Evolutionary conservation across 2,329 filamentous ascomycete genomes (phyloP).

Genomic region (Colletotrichum filicis): DNA sequence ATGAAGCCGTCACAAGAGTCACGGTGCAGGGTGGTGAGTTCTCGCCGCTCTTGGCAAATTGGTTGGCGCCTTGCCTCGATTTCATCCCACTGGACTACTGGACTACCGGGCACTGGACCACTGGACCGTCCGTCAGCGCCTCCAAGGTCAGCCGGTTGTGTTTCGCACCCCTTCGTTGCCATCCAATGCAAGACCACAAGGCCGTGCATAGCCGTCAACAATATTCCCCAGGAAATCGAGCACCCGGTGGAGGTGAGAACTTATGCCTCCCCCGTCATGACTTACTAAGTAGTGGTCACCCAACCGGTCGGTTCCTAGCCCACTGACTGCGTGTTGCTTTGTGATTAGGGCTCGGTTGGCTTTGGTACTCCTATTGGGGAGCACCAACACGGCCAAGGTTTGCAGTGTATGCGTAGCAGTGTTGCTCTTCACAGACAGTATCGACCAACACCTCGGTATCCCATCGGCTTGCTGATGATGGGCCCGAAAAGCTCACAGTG

Average conservation of each 20-base stretch:
- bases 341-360: neutral
- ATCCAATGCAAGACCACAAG: neutral
- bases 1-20: conserved; percentile 14
- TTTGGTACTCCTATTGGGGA: neutral
- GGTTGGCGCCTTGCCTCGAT: conserved; percentile 8
- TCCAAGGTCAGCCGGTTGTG: neutral
- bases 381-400: neutral
- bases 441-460: neutral
- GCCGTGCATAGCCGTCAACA: neutral
- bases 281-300: neutral
- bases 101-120: conserved; percentile 2
- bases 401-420: neutral
- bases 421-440: neutral
- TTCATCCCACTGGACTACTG: conserved; percentile 20
- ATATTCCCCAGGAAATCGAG: neutral
- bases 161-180: conserved; percentile 3
- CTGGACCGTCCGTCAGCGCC: neutral
- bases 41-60: conserved; percentile 27
- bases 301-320: neutral
- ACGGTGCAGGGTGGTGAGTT: conserved; percentile 21
- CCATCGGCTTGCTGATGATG: neutral
- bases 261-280: too few relatives aligned
- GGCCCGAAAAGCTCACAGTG: neutral
- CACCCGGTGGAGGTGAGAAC: conserved; percentile 5
- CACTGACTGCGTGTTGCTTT: neutral